These are phyloP conservation scores for Yamadazyma nakazawae DNA, from an alignment of 805 yeast genomes.

Conservation along the genomic window DNA sequence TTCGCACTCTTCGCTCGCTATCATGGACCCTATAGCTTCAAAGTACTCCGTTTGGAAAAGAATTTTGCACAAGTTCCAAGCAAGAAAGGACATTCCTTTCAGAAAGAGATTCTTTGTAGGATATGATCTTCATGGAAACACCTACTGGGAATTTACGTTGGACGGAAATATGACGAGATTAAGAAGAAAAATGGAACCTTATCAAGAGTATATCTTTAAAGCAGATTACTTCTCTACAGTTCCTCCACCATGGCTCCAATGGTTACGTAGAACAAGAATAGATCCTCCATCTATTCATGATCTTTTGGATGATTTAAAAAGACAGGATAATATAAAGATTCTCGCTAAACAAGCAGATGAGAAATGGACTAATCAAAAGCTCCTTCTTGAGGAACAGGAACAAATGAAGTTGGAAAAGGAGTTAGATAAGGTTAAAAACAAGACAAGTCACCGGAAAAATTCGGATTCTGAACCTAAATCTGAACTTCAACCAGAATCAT, in stretches of 20 bases:
- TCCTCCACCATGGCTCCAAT: conserved; percentile 76
- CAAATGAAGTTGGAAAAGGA: conserved; percentile 28
- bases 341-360: conserved; percentile 47
- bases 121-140: conserved; percentile 78
- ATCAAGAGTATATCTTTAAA: conserved; percentile 42
- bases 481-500: not conserved
- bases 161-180: conserved; percentile 51
- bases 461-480: conserved; percentile 1
- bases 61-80: conserved; percentile 52
- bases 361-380: conserved; percentile 38
- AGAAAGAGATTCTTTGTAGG: conserved; percentile 67
- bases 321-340: conserved; percentile 52
- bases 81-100: conserved; percentile 64
- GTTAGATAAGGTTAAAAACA: conserved; percentile 23
- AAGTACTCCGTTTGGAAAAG: conserved; percentile 51
- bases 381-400: conserved; percentile 31
- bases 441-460: not conserved
- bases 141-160: conserved; percentile 77
- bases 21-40: conserved; percentile 48
- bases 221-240: conserved; percentile 58
- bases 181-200: conserved; percentile 63
- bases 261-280: conserved; percentile 67
- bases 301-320: conserved; percentile 51
- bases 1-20: not conserved
- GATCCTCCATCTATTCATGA: conserved; percentile 63